These are phyloP conservation scores for Trichoderma atrobrunneum DNA, from an alignment of 2,329 filamentous ascomycete species.

Conservation along the genomic window DNA sequence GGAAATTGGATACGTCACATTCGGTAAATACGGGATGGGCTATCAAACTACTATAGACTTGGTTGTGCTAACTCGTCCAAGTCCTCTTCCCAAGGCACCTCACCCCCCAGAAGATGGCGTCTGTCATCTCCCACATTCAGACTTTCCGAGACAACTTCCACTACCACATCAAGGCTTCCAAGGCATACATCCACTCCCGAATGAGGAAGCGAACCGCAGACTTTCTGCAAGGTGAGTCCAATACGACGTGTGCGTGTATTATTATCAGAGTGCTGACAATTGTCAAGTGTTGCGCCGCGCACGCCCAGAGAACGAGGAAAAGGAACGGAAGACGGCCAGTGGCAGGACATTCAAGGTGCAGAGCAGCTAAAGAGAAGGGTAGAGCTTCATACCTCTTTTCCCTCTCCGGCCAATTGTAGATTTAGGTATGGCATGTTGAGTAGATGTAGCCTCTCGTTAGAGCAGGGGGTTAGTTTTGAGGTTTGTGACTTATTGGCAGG, in stretches of 20 bases:
- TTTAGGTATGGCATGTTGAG: constrained; percentile 7
- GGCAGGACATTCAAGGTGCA: constrained; percentile 80
- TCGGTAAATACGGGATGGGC: constrained; percentile 59
- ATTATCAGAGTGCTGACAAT: constrained; percentile 30
- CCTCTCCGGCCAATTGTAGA: constrained; percentile 2
- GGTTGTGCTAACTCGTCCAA: constrained; percentile 37
- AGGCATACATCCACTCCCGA: constrained; percentile 97
- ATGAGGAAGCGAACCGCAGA: constrained; percentile 98
- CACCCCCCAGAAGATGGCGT: constrained; percentile 82
- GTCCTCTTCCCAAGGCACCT: constrained; percentile 96
- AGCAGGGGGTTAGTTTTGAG: not conserved
- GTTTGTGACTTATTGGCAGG: not conserved
- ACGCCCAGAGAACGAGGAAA: constrained; percentile 91
- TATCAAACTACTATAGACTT: not conserved
- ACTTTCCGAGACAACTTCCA: constrained; percentile 99
- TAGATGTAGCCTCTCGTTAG: not conserved
- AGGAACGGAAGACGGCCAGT: constrained; percentile 96
- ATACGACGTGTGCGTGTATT: not conserved
- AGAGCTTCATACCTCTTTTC: constrained; percentile 16
- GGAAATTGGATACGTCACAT: constrained; percentile 96
- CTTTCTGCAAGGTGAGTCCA: constrained; percentile 84
- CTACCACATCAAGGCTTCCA: constrained; percentile 99
- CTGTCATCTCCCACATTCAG: constrained; percentile 98
- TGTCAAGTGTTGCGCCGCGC: constrained; percentile 84
- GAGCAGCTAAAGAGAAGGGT: constrained; percentile 30